A percentile compares a stretch with the other conserved stretches of the same genome.
Evolutionary conservation across 169 alveolate species (phyloP).

Genomic region (Theileria orientalis): DNA sequence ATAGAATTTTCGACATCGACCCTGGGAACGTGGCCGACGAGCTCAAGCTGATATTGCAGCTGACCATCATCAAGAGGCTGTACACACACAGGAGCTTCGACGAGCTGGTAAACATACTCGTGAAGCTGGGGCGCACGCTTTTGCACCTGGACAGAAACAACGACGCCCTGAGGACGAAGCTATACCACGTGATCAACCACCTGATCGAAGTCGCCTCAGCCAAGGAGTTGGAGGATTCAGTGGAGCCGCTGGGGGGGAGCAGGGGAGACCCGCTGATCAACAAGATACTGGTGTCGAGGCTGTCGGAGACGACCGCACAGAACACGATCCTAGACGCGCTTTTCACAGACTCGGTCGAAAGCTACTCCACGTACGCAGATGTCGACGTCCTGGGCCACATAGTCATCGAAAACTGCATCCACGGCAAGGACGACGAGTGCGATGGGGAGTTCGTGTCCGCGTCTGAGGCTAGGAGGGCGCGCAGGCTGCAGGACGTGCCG

Average conservation of each 20-base stretch:
- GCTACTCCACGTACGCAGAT: background rate
- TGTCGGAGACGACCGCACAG: background rate
- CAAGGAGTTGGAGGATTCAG: background rate
- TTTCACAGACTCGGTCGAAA: background rate
- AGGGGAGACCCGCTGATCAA: background rate
- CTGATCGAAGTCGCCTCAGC: background rate
- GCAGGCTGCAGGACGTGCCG: background rate
- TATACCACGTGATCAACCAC: background rate
- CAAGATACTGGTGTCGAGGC: background rate
- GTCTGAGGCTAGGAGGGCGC: no score
- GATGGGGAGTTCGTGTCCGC: slow-evolving; percentile 5
- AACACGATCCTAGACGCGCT: background rate
- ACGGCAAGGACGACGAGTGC: background rate
- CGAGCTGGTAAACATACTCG: background rate
- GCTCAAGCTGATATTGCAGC: background rate
- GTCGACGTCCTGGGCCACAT: background rate
- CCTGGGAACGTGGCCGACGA: background rate
- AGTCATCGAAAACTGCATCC: background rate
- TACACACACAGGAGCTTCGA: background rate
- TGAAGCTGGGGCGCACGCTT: background rate
- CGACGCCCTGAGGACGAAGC: background rate
- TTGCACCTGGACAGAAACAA: background rate
- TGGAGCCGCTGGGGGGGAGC: background rate
- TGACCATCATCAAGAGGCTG: background rate
- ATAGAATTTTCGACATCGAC: background rate